phyloP scores from a whole-genome alignment of 2,329 filamentous ascomycete genomes.

The Ophiostoma sp. region DNA sequence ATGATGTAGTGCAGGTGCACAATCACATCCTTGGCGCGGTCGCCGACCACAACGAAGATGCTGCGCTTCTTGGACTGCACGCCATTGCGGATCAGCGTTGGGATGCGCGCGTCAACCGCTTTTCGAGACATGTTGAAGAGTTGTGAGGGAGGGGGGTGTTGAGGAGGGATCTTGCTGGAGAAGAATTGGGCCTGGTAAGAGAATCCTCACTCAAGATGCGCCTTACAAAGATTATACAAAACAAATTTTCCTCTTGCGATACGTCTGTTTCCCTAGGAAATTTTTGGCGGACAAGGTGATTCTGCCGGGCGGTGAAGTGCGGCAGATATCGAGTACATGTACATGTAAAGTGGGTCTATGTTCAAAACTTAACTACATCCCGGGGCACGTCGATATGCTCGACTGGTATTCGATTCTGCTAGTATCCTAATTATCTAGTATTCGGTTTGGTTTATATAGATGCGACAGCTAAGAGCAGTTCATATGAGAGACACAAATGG shows the following conservation, averaged over 20 bases:
- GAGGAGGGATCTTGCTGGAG: not conserved
- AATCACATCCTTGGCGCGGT: constrained; percentile 92
- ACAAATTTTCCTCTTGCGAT: constrained; percentile 5
- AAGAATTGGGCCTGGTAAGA: not conserved
- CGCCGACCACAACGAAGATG: constrained; percentile 95
- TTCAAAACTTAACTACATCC: no score
- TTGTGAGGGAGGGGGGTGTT: not conserved
- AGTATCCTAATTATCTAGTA: no score
- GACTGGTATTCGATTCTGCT: no score
- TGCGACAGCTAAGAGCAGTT: no score
- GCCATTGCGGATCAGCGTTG: constrained; percentile 84
- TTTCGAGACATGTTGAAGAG: constrained; percentile 54
- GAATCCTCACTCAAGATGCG: constrained; percentile 8
- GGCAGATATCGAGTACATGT: constrained; percentile 10
- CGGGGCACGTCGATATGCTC: no score
- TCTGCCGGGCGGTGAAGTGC: constrained; percentile 26
- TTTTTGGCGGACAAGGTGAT: constrained; percentile 26
- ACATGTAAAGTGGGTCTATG: no score
- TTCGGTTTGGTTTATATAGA: no score
- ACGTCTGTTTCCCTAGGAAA: constrained; percentile 16
- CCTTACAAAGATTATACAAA: not conserved
- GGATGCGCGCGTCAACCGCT: constrained; percentile 74
- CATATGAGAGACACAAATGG: no score
- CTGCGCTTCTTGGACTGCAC: constrained; percentile 94
- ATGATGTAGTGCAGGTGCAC: constrained; percentile 91